Conservation (phyloP, 441 rosid species). For the Flueggea neowawraea region DNA sequence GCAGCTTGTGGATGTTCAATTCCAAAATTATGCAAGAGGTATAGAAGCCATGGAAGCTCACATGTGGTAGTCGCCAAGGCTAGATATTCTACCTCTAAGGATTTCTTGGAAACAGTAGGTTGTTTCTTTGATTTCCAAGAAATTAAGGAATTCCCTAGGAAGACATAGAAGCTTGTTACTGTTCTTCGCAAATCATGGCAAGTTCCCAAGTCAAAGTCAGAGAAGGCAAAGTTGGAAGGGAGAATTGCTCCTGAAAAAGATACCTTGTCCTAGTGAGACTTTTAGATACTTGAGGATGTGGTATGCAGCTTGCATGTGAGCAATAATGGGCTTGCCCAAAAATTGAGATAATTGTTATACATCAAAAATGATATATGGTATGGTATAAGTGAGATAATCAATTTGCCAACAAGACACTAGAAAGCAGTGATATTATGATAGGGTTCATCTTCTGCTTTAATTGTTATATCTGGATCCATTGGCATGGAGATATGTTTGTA, state of each 20-base stretch:
- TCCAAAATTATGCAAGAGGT: too few relatives aligned
- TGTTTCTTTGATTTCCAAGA: too few relatives aligned
- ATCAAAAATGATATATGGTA: not conserved
- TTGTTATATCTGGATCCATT: too few relatives aligned
- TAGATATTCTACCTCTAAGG: not conserved
- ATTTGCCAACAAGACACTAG: not conserved
- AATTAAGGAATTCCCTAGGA: not conserved
- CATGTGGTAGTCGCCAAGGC: not conserved
- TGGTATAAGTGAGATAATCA: not conserved
- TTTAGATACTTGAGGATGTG: not conserved
- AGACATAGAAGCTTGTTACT: not conserved
- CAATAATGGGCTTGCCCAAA: not conserved
- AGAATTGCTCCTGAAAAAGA: not conserved
- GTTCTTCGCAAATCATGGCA: not conserved
- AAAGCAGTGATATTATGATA: too few relatives aligned
- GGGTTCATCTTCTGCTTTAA: too few relatives aligned
- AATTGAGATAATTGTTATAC: too few relatives aligned
- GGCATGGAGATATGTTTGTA: too few relatives aligned
- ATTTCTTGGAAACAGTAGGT: conserved; percentile 11
- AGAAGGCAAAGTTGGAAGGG: not conserved
- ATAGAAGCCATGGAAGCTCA: too few relatives aligned
- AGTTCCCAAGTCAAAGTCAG: not conserved
- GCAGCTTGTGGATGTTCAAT: too few relatives aligned
- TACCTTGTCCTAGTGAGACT: not conserved
- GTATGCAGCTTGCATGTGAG: not conserved